These are phyloP conservation scores for Datura wrightii DNA, from an alignment of 257 asterid genomes.

Conservation along the genomic window DNA sequence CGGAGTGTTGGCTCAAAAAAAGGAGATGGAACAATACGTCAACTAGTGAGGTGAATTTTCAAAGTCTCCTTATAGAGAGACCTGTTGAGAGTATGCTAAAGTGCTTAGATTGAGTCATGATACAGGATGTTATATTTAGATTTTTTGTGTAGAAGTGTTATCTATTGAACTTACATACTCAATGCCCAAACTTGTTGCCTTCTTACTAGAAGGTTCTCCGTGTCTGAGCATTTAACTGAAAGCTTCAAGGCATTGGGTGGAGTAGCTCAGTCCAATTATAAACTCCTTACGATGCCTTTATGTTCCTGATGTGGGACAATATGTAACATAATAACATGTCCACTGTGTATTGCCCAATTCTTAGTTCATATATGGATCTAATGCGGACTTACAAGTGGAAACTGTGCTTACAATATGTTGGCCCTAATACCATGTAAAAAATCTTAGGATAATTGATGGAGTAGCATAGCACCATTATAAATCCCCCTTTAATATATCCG, in stretches of 20 bases:
- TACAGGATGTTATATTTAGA: neutral
- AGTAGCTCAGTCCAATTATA: neutral
- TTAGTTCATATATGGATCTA: neutral
- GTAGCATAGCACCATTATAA: neutral
- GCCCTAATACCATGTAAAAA: neutral
- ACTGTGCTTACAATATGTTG: neutral
- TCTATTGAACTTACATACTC: neutral
- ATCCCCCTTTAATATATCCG: neutral
- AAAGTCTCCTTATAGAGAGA: neutral
- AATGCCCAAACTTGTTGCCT: neutral
- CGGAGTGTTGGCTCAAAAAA: neutral
- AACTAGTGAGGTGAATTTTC: conserved; percentile 18
- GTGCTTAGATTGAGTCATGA: neutral
- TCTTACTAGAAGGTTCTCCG: neutral
- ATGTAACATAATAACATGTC: conserved; percentile 6
- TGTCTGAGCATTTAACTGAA: neutral
- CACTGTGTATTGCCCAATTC: neutral
- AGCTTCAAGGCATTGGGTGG: conserved; percentile 17
- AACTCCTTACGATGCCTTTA: conserved; percentile 12
- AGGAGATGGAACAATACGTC: neutral
- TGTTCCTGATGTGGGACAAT: conserved; percentile 1
- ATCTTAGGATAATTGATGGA: neutral
- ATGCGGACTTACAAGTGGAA: neutral
- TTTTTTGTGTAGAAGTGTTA: neutral
- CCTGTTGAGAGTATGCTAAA: conserved; percentile 4